phyloP scores from a whole-genome alignment of 352 stramenopile species.

The Phytopythium cucurbitacearum region DNA sequence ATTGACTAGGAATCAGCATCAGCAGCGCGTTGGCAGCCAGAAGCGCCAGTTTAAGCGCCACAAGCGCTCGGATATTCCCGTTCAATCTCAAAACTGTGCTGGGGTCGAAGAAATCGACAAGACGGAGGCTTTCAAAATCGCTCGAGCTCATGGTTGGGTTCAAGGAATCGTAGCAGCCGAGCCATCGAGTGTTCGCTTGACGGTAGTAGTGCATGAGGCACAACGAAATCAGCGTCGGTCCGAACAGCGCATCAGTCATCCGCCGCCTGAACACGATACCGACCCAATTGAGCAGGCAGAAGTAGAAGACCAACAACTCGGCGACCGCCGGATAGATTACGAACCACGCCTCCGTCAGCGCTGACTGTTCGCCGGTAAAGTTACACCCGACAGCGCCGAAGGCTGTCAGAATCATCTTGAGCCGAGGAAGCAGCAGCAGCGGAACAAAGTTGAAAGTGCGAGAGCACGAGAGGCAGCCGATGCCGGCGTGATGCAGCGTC shows the following conservation, averaged over 20 bases:
- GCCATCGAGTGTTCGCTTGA: neutral
- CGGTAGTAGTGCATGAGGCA: slow-evolving; percentile 3
- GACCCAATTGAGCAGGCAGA: slow-evolving; percentile 6
- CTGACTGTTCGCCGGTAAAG: slow-evolving; percentile 6
- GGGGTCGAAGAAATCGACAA: slow-evolving; percentile 15
- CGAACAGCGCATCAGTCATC: neutral
- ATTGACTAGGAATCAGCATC: slow-evolving; percentile 1
- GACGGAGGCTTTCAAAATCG: slow-evolving; percentile 8
- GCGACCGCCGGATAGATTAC: slow-evolving; percentile 9
- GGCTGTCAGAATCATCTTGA: slow-evolving; percentile 4
- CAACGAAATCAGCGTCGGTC: slow-evolving; percentile 3
- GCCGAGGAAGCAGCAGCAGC: slow-evolving; percentile 1
- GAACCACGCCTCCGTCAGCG: slow-evolving; percentile 5
- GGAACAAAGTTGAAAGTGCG: slow-evolving; percentile 3
- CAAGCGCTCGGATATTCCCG: slow-evolving; percentile 10
- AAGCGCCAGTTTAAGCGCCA: slow-evolving; percentile 13
- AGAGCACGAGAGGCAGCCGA: slow-evolving; percentile 15
- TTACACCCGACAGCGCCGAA: slow-evolving; percentile 6
- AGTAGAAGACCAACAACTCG: slow-evolving; percentile 8
- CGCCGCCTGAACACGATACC: neutral
- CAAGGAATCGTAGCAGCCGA: slow-evolving; percentile 7
- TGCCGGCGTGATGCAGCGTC: slow-evolving; percentile 7
- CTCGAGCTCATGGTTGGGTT: slow-evolving; percentile 6
- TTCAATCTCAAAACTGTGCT: slow-evolving; percentile 16
- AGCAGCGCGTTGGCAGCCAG: slow-evolving; percentile 8